phyloP scores from a whole-genome alignment of 208 protist species.

The Wallacemonas sp. region DNA sequence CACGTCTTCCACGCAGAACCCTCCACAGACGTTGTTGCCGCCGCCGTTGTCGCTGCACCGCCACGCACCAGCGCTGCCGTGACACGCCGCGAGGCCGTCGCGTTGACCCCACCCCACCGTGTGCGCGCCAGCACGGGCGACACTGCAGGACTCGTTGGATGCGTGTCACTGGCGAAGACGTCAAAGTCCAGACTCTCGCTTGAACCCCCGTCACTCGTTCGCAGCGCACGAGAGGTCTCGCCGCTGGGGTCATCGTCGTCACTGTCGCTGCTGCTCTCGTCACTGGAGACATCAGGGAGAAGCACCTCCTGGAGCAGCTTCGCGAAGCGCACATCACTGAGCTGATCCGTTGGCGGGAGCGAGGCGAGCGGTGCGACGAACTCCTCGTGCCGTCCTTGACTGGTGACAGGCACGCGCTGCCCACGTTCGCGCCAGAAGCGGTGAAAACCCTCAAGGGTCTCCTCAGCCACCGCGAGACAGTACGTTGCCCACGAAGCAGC shows the following conservation, averaged over 20 bases:
- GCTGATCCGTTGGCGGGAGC: neutral
- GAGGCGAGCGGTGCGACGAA: neutral
- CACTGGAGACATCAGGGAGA: neutral
- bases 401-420: neutral
- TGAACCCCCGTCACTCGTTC: no score
- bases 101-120: neutral
- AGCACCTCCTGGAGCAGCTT: slow-evolving; percentile 5
- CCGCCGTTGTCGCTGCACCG: neutral
- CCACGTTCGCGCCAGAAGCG: neutral
- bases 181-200: neutral
- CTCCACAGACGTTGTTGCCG: no score
- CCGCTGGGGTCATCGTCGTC: neutral
- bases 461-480: neutral
- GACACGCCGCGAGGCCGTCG: neutral
- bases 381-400: neutral
- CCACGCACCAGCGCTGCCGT: neutral
- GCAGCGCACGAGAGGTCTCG: neutral
- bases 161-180: neutral
- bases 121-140: neutral
- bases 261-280: neutral
- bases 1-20: neutral
- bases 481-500: neutral
- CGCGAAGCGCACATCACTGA: neutral
- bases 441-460: neutral
- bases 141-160: no score